A percentile compares a stretch with the other conserved stretches of the same genome.
phyloP scores from a whole-genome alignment of 441 rosid species.

The Corymbia citriodora region DNA sequence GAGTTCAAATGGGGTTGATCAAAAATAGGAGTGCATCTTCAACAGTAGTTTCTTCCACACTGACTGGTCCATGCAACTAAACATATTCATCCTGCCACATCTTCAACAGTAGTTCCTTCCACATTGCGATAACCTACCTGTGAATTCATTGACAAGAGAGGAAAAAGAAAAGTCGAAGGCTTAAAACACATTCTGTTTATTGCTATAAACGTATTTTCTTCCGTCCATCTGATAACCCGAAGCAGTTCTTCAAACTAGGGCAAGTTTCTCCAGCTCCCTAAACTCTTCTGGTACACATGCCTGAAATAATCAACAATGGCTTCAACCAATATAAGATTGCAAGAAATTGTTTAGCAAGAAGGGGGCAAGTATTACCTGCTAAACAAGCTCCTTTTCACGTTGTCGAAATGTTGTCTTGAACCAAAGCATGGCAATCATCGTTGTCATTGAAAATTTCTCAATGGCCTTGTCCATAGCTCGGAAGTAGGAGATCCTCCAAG shows the following conservation, averaged over 20 bases:
- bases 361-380: not conserved
- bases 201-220: no score
- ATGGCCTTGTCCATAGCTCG: not conserved
- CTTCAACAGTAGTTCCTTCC: no score
- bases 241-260: no score
- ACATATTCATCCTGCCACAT: no score
- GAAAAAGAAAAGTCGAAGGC: no score
- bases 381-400: not conserved
- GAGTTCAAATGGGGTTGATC: not conserved
- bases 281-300: not conserved
- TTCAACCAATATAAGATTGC: not conserved
- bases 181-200: no score
- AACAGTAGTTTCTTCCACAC: no score
- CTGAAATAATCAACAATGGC: not conserved
- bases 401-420: not conserved
- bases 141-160: no score
- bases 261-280: not conserved
- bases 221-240: no score
- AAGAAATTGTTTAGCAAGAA: not conserved
- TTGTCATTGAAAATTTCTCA: not conserved
- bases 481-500: slow-evolving; percentile 20
- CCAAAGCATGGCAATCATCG: not conserved
- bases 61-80: no score
- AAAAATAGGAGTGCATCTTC: no score
- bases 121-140: no score